These are phyloP conservation scores for Colletotrichum euphorbiae DNA, from an alignment of 2,329 filamentous ascomycete genomes.

Conservation along the genomic window DNA sequence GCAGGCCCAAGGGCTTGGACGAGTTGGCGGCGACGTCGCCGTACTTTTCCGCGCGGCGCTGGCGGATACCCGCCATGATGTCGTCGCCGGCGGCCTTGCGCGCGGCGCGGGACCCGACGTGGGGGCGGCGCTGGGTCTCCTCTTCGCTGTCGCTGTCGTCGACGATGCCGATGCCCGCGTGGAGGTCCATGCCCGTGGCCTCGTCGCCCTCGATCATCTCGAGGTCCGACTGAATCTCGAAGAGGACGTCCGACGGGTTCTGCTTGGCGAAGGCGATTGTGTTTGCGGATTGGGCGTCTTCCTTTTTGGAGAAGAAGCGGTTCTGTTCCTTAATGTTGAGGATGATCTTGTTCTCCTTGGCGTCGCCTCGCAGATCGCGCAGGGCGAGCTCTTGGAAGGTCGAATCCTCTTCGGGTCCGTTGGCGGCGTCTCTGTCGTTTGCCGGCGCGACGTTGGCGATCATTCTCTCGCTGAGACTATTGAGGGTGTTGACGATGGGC, in stretches of 20 bases:
- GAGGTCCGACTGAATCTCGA: slow-evolving; percentile 72
- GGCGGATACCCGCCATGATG: slow-evolving; percentile 72
- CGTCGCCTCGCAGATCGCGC: slow-evolving; percentile 81
- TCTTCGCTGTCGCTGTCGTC: slow-evolving; percentile 78
- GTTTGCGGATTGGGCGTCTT: slow-evolving; percentile 59
- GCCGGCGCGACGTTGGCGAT: slow-evolving; percentile 87
- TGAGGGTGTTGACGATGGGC: slow-evolving; percentile 89
- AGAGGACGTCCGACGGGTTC: slow-evolving; percentile 75
- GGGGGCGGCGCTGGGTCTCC: slow-evolving; percentile 59
- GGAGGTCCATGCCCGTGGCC: slow-evolving; percentile 68
- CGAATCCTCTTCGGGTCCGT: slow-evolving; percentile 74
- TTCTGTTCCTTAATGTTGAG: slow-evolving; percentile 91
- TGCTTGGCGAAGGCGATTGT: slow-evolving; percentile 73
- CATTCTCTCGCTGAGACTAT: slow-evolving; percentile 92
- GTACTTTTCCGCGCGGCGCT: slow-evolving; percentile 70
- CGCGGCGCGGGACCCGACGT: slow-evolving; percentile 77
- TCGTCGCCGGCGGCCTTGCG: slow-evolving; percentile 73
- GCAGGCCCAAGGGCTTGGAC: slow-evolving; percentile 54
- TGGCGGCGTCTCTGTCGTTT: slow-evolving; percentile 72
- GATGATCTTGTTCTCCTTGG: slow-evolving; percentile 80
- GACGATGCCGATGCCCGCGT: slow-evolving; percentile 73
- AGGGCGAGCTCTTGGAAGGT: slow-evolving; percentile 81
- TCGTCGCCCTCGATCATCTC: slow-evolving; percentile 60
- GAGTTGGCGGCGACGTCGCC: slow-evolving; percentile 53
- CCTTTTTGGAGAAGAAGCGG: slow-evolving; percentile 78